Evolutionary conservation across 495 filamentous ascomycete genomes (phyloP), one percentile per base, ranked within the genome.

Genomic region (Pyrenula aspistea): DNA sequence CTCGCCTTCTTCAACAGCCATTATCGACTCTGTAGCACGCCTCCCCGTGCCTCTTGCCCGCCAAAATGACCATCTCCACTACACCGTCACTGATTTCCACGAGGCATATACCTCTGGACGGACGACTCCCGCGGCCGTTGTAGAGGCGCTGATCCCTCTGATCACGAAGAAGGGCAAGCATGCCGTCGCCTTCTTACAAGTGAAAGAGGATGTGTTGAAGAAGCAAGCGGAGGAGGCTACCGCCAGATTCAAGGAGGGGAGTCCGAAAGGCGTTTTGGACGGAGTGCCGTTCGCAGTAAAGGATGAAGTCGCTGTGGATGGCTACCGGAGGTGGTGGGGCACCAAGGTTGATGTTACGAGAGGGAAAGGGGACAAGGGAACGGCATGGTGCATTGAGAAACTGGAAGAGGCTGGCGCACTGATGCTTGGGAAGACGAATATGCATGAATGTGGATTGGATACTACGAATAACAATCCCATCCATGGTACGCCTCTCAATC

Each of bases 391-490:
- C 59, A 81, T 91, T 22, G 75, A 74, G 65, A 81, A 88, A 70
- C 80, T 86, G 71, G 75, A 85, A 61, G 85, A 93, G 51, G 83
- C 82, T 0, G 92, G 92, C 1, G 91, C 84, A 11, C 78, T 96
- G 48, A 74, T 95, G 20, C 66, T 96, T 54, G 92, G 90, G 12
- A 95, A 94, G 70, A 78, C 83, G 24, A 91, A 82, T 48, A 95
- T 96, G 92, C 91, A 96, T 68, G 91, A 97, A 71, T 67, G 94
- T 4, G 92, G 92, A 2, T 70, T 64, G 79, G 89, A 92, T 61
- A 89, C 85, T 10, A 89, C 82, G 22, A 90, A 91, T 68, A 90
- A 89, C 71, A 92, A 94, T 60, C 86, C 87, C 21, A 80, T 79
- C 54, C 78, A 79, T 61, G 91, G 91, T 19, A 95, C 90, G 0